These are phyloP conservation scores for Arctostaphylos glauca DNA, from an alignment of 148 eudicot genomes.

Conservation along the genomic window DNA sequence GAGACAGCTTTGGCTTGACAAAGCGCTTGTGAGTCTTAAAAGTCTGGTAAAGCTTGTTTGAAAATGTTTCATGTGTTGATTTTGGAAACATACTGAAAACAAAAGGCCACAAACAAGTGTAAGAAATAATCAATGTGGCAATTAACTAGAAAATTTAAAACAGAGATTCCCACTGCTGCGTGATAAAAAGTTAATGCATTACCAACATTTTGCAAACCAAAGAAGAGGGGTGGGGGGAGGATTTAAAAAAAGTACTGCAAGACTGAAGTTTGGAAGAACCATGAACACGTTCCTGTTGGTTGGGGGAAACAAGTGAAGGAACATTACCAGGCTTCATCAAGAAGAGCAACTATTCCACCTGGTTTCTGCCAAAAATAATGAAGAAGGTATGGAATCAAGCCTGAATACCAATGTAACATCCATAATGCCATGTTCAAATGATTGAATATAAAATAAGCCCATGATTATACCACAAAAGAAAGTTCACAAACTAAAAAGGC, in stretches of 20 bases:
- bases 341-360: conserved; percentile 91
- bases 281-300: not conserved
- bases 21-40: conserved; percentile 84
- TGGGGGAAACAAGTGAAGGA: conserved; percentile 4
- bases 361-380: conserved; percentile 67
- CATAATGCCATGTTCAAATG: not conserved
- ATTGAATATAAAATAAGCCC: not conserved
- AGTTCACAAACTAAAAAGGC: not conserved
- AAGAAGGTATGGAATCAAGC: not conserved
- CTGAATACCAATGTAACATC: not conserved
- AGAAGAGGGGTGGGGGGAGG: not conserved
- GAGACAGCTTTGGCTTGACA: conserved; percentile 90
- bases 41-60: conserved; percentile 93
- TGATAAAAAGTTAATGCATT: not conserved
- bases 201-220: not conserved
- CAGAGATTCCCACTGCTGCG: not conserved
- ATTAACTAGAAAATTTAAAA: not conserved
- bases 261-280: not conserved
- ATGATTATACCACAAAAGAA: not conserved
- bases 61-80: conserved; percentile 92
- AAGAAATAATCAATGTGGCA: not conserved
- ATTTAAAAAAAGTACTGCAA: not conserved
- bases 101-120: conserved; percentile 14
- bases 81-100: conserved; percentile 94
- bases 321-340: conserved; percentile 94